Base-by-base conservation (phyloP, 1,284 basidiomycete species). In the Phellinidium pouzarii region DNA sequence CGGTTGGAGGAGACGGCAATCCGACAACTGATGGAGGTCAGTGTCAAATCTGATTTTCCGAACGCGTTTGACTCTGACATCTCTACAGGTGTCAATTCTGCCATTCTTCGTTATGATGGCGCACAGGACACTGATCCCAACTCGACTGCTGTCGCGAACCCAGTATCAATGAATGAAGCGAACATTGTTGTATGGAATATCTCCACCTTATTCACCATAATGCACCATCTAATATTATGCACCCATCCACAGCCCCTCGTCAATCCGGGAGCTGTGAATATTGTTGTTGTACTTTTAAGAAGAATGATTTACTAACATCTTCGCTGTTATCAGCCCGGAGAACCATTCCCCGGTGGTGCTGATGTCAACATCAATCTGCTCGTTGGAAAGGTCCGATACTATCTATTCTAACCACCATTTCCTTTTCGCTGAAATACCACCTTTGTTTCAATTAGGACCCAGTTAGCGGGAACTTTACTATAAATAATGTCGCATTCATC, bases 31-130 rank as follows among this genome's bases (percentile, higher is more conserved):
- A 17, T 47, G 54, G 54, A 34, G 54, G 54, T 55, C n/a, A 5
- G 54, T 47, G 25, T 42, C 26, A 45, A 12, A 23, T 31, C 20
- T 40, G 26, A 14, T 34, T 26, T 46, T 17, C 9, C 12, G 19
- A 19, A 34, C n/a, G 45, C 7, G 72, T 58, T 66, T 68, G 14
- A 27, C 23, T 26, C 45, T 29, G 4, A 27, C 26, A 4, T 31
- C 4, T 42, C 11, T 34, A 11, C 26, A 52, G 51, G 44, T 17
- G 44, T 69, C 36, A 73, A 73, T 53, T 70, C 68, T 29, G 74
- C 71, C 3, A 73, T 75, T 47, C 61, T 76, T 25, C 68, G 71
- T 19, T 75, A 75, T 53, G 54, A 53, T n/a, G 66, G 68, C 12
- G 71, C 72, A 3, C 58, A 64, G 4, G 50, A 34, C 19, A 60